phyloP scores from a whole-genome alignment of 2,329 filamentous ascomycete species.

The Ophiocordyceps sinensis region DNA sequence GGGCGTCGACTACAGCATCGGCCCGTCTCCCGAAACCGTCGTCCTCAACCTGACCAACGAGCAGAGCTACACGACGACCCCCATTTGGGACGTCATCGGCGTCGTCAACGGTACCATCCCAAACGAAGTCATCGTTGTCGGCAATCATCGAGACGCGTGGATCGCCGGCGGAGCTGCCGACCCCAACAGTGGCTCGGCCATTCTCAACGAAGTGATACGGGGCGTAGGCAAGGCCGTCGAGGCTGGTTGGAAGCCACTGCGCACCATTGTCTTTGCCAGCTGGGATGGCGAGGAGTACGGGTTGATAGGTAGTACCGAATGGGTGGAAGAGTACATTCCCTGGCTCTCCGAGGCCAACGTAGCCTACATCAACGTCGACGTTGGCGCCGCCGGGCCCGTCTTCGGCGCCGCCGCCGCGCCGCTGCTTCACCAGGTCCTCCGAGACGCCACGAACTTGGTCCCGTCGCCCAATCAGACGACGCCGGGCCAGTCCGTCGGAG shows the following conservation, averaged over 20 bases:
- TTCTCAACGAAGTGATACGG: conserved; percentile 64
- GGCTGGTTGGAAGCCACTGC: conserved; percentile 45
- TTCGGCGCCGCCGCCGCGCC: conserved; percentile 58
- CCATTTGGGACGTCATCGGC: conserved; percentile 84
- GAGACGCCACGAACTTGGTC: conserved; percentile 49
- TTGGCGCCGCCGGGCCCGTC: conserved; percentile 50
- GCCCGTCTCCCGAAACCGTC: conserved; percentile 60
- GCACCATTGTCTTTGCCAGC: conserved; percentile 80
- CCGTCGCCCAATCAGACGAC: conserved; percentile 67
- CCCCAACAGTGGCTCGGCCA: conserved; percentile 69
- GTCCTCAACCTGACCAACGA: conserved; percentile 63
- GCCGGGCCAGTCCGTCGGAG: conserved; percentile 51
- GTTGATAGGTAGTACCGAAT: conserved; percentile 75
- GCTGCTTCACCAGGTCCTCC: conserved; percentile 58
- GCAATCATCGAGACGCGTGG: conserved; percentile 90
- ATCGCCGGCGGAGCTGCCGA: conserved; percentile 73
- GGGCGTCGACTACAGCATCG: conserved; percentile 73
- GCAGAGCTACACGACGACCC: conserved; percentile 69
- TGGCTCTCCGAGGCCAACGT: conserved; percentile 63
- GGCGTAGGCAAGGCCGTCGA: conserved; percentile 58
- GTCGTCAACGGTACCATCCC: conserved; percentile 76
- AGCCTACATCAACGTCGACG: conserved; percentile 78
- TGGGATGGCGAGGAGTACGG: conserved; percentile 82
- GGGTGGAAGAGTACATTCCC: conserved; percentile 79
- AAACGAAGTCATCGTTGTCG: conserved; percentile 76